Evolutionary conservation across 2,329 filamentous ascomycete species (phyloP).

Genomic region (Phaeosphaeriaceae sp.): DNA sequence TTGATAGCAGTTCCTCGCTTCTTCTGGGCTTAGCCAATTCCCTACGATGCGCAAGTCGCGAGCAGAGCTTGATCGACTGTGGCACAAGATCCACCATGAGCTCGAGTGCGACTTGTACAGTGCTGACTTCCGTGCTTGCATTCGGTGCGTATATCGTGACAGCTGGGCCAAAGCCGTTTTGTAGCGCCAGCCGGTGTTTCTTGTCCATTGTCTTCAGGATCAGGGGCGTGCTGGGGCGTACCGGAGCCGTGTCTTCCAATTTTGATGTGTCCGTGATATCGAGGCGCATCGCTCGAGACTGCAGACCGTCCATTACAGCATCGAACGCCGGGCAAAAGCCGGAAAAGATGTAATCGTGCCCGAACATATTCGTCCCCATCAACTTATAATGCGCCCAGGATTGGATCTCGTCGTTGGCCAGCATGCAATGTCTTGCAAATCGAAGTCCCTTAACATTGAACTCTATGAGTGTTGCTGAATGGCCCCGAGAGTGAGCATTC

Average conservation of each 20-base stretch:
- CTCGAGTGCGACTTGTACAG: constrained; percentile 3
- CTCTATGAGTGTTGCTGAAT: constrained; percentile 1
- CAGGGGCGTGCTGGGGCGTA: not conserved
- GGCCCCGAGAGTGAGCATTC: not conserved
- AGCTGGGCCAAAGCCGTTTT: not conserved
- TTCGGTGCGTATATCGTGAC: constrained; percentile 3
- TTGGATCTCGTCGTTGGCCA: constrained; percentile 9
- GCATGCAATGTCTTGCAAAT: constrained; percentile 7
- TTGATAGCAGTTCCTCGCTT: constrained; percentile 1
- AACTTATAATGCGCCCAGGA: constrained; percentile 9
- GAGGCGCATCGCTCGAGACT: not conserved
- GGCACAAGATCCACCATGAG: constrained; percentile 2
- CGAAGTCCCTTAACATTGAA: constrained; percentile 6
- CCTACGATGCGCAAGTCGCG: constrained; percentile 2
- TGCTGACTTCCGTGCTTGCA: constrained; percentile 2
- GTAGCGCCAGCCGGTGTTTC: constrained; percentile 1
- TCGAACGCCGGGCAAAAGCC: constrained; percentile 8
- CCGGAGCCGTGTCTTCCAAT: not conserved
- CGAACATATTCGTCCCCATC: constrained; percentile 9
- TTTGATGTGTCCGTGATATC: not conserved
- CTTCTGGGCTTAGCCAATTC: not conserved
- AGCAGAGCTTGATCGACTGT: constrained; percentile 1
- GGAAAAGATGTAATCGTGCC: constrained; percentile 7
- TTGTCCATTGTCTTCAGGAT: constrained; percentile 9
- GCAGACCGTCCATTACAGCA: constrained; percentile 4